Evolutionary conservation across 2,329 filamentous ascomycete species (phyloP), one percentile per base, ranked within the genome.

Genomic region (Lachnum nothofagi): DNA sequence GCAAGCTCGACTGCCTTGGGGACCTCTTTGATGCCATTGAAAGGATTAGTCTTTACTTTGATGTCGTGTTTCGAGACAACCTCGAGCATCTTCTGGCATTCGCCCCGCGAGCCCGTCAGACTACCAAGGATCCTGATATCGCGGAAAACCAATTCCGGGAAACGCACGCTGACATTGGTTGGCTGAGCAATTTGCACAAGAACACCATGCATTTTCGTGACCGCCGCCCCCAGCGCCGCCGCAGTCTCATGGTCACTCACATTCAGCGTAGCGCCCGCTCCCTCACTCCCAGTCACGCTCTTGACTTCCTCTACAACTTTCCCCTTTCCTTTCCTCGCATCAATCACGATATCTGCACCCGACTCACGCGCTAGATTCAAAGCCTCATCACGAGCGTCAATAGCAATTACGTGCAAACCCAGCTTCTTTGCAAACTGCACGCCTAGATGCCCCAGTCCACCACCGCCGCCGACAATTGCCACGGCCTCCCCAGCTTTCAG

Each of bases 101-200:
- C 72, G 3, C 61, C 58, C 1, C 67, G 64, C 8, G 70, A 72
- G 40, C 59, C 49, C 17, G 40, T 65, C 25, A 78, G 57, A 33
- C 67, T 72, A 3, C 77, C 76, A 17, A 70, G 68, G 19, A 80
- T 64, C 37, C 67, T 63, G 20, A 80, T 72, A 56, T 80, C 77
- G 5, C 77, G 66, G 59, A 79, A 77, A 31, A 80, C 67, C 5
- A 80, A 56, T 57, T 80, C 75, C 1, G 59, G 59, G 49, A 69
- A 73, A 34, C 68, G 67, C 3, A 70, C 60, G 19, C 52, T 61
- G 5, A 71, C 64, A 7, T 67, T 64, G 1, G 57, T 61, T 17
- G 66, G 67, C 63, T 81, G 78, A n/a, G 78, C 78, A 41, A 83
- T 73, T 61, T 83, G 77, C 2, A 83, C 68, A 59, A 82, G 68